Conservation (phyloP, 139 green algal genomes). For the Edaphochlamys debaryana region DNA sequence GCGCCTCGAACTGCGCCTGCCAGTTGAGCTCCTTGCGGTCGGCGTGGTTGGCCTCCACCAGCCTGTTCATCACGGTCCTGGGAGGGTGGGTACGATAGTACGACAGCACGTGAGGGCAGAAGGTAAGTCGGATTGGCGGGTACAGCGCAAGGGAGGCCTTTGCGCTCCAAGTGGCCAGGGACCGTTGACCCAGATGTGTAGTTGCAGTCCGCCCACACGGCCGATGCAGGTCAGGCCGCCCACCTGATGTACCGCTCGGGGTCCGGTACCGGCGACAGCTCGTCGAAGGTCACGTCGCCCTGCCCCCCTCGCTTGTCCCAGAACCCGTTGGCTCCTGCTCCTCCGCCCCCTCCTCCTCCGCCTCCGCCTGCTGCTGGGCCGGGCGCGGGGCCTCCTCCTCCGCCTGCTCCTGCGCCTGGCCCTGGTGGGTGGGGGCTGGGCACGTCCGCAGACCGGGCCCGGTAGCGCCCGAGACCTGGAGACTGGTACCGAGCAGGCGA, state of each 20-base stretch:
- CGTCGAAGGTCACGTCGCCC: constrained; percentile 48
- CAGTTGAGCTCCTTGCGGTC: constrained; percentile 88
- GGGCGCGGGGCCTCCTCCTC: neutral
- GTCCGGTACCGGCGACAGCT: constrained; percentile 58
- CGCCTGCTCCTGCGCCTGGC: neutral
- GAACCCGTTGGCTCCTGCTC: neutral
- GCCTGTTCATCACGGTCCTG: constrained; percentile 52
- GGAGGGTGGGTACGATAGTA: too few relatives aligned
- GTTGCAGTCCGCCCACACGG: too few relatives aligned
- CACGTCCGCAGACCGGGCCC: constrained; percentile 6
- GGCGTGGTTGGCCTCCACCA: constrained; percentile 70
- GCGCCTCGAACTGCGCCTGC: constrained; percentile 80
- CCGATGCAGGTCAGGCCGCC: too few relatives aligned
- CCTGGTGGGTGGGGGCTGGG: neutral
- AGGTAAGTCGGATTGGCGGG: too few relatives aligned
- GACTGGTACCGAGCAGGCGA: neutral
- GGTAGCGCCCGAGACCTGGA: constrained; percentile 9
- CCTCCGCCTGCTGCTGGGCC: too few relatives aligned
- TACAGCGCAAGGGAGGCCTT: too few relatives aligned
- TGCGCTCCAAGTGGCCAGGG: too few relatives aligned
- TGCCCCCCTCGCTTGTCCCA: constrained; percentile 39
- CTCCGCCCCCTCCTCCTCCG: neutral
- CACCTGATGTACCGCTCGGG: constrained; percentile 54
- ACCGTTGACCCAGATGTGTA: too few relatives aligned
- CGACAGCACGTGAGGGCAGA: too few relatives aligned